A percentile compares a stretch with the other conserved stretches of the same genome.
Conservation (phyloP, 768 basidiomycete genomes). For the Tylopilus rubrobrunneus region DNA sequence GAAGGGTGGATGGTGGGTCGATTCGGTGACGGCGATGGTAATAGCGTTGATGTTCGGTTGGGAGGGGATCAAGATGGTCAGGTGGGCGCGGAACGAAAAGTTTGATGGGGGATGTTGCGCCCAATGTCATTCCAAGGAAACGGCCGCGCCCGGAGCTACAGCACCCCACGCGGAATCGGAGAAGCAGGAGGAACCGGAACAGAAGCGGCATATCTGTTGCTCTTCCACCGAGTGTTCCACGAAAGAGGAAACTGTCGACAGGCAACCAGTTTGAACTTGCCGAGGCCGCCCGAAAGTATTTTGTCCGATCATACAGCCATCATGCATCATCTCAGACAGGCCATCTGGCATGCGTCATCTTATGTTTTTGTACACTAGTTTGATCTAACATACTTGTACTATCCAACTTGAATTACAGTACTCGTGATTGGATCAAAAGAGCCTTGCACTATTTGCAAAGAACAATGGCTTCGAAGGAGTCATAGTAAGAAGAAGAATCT, state of each 20-base stretch:
- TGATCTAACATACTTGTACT: too few species aligned
- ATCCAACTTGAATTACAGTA: too few species aligned
- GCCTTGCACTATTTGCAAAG: too few species aligned
- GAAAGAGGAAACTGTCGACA: neutral
- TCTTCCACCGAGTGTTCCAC: neutral
- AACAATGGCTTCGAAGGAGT: too few species aligned
- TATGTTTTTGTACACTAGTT: too few species aligned
- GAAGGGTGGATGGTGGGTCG: constrained; percentile 49
- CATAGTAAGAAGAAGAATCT: too few species aligned
- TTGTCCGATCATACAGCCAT: too few species aligned
- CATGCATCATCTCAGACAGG: too few species aligned
- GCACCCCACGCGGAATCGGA: constrained; percentile 1
- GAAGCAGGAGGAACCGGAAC: neutral
- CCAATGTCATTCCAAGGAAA: neutral
- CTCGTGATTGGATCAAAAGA: too few species aligned
- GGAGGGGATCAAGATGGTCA: constrained; percentile 43
- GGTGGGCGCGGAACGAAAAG: constrained; percentile 33
- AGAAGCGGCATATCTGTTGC: neutral
- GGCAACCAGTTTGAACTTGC: constrained; percentile 8
- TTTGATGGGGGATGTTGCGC: constrained; percentile 40
- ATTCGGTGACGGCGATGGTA: constrained; percentile 39
- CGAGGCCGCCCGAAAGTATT: too few species aligned
- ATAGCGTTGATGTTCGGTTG: constrained; percentile 41
- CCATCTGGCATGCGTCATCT: too few species aligned
- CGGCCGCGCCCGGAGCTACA: neutral